Percentiles rank a stretch among this genome's conserved stretches.
These are phyloP conservation scores for Termitomyces sp. DNA, from an alignment of 768 basidiomycete species.

Conservation along the genomic window DNA sequence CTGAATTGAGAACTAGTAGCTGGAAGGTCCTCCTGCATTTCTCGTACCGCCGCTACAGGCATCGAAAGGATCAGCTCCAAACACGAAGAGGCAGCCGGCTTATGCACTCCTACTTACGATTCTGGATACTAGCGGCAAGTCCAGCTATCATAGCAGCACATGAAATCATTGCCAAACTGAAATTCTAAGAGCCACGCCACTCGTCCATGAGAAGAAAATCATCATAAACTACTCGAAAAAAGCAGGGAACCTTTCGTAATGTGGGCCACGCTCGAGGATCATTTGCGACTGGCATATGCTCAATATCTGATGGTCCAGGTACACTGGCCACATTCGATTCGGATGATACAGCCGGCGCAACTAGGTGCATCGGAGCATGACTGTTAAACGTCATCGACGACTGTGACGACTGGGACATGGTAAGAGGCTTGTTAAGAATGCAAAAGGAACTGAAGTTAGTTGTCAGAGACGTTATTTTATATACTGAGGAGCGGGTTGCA, in stretches of 20 bases:
- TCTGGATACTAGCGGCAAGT: conserved; percentile 54
- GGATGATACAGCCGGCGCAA: neutral
- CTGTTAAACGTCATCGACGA: conserved; percentile 5
- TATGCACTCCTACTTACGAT: conserved; percentile 35
- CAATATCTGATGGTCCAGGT: conserved; percentile 31
- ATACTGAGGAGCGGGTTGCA: conserved; percentile 4
- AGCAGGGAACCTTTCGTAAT: conserved; percentile 41
- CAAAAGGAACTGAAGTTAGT: neutral
- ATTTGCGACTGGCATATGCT: conserved; percentile 48
- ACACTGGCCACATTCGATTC: conserved; percentile 1
- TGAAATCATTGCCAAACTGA: conserved; percentile 41
- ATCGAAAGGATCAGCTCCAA: neutral
- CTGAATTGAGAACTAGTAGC: conserved; percentile 61
- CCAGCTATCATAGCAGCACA: conserved; percentile 54
- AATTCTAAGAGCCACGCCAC: conserved; percentile 24
- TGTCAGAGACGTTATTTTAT: conserved; percentile 1
- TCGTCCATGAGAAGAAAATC: neutral
- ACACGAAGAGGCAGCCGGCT: neutral
- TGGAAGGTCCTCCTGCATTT: conserved; percentile 54
- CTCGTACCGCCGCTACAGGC: conserved; percentile 49
- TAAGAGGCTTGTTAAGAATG: neutral
- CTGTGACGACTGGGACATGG: conserved; percentile 6
- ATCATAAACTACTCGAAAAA: neutral
- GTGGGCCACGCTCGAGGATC: conserved; percentile 59
- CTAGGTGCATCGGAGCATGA: conserved; percentile 1